Evolutionary conservation across 257 asterid genomes (phyloP).

Genomic region (Penstemon newberryi): DNA sequence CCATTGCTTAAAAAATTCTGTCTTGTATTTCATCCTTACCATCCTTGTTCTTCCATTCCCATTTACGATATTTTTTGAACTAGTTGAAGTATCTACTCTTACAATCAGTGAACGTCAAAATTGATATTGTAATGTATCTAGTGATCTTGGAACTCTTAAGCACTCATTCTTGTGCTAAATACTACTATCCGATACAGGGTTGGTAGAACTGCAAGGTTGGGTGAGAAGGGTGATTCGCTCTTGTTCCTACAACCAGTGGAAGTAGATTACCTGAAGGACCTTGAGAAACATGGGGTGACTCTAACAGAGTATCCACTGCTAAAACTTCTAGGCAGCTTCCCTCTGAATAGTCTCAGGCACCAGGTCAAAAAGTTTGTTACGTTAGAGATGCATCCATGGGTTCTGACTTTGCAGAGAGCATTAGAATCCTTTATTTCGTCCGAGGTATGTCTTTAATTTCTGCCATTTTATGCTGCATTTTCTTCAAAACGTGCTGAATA

Average conservation of each 20-base stretch:
- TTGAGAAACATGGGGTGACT: constrained; percentile 77
- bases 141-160: background rate
- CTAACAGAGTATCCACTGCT: constrained; percentile 76
- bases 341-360: constrained; percentile 41
- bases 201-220: constrained; percentile 98
- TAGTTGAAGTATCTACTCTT: background rate
- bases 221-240: constrained; percentile 76
- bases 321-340: constrained; percentile 64
- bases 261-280: constrained; percentile 69
- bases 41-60: background rate
- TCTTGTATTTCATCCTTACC: constrained; percentile 1
- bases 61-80: background rate
- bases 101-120: background rate
- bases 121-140: background rate
- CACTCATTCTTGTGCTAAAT: constrained; percentile 22
- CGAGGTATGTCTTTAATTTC: constrained; percentile 44
- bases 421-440: constrained; percentile 64
- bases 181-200: constrained; percentile 54
- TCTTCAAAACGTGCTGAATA: background rate
- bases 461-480: background rate
- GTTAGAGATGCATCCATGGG: constrained; percentile 85
- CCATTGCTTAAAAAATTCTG: constrained; percentile 5
- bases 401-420: constrained; percentile 72
- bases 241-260: constrained; percentile 82
- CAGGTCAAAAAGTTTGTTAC: constrained; percentile 56